Base-by-base conservation (phyloP, 257 asterid genomes). In the Cordia subcordata region DNA sequence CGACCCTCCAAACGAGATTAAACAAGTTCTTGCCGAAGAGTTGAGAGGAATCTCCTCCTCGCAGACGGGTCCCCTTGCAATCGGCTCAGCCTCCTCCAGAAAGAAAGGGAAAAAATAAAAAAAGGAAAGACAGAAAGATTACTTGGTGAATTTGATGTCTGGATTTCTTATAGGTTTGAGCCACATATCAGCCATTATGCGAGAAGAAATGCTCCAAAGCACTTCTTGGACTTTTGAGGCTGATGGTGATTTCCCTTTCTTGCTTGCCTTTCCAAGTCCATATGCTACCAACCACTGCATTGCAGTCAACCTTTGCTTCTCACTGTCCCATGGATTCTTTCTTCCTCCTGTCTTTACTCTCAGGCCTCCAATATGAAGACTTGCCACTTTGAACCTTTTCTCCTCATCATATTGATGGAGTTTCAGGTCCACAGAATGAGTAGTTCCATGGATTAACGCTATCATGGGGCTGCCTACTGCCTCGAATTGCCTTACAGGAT, bases 121-220 rank as follows among this genome's bases (percentile, higher is more conserved):
- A n/a, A 18, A 49, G 39, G 10, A 66, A 19, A 59, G 11, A 39
- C 19, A 19, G 32, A 68, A 22, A 53, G 21, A 20, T 75, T 66
- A 79, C 74, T 76, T 71, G 62, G 64, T 75, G 80, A 88, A 78
- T 77, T 78, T 92, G 53, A 92, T 86, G 70, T 92, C 87, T 2
- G 99, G 97, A 70, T 88, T 92, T 59, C 97, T 77, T 52, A 88
- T 88, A 15, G 88, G 78, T 60, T 88, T 88, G 64, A 92, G 97
- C 99, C 99, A 92, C 96, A 86, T 92, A 69, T 84, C 96, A 0
- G 96, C 96, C 93, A 88, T 81, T 17, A 84, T 74, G 10, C 96
- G 72, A 11, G 96, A 82, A 17, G 96, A 82, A 33, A 84, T 60
- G 83, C 96, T 92, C 96, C 96, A 92, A 9, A 88, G 53, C 20